Evolutionary conservation across 805 yeast species (phyloP), one percentile per base, ranked within the genome.

Genomic region (Suhomyces emberorum): DNA sequence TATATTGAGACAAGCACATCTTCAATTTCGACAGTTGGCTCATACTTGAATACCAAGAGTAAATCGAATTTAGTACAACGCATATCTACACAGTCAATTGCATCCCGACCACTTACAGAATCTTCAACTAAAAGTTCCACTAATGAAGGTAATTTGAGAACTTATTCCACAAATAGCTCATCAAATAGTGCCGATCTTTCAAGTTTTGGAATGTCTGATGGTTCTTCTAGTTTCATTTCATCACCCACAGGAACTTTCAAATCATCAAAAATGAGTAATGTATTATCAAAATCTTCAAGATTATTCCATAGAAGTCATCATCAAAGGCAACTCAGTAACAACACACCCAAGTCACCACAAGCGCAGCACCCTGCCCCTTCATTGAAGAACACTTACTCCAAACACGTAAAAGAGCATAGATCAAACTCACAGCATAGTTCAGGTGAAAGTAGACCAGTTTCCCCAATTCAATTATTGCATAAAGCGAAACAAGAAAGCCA

Each of bases 391-490:
- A 48, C 65, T 2, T 64, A 65, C 44, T 53, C 61, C 3, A 52
- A 51, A 21, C 68, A 61, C 22, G 60, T 61, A 12, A 61, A 52
- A 35, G 59, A 57, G 30, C 51, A 54, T 39, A 43, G 69, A n/a
- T 54, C 65, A 3, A 58, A 54, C 33, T 52, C 60, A 1, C 34
- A 29, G 21, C 32, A 37, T 12, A 30, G 38, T 7, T 25, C 30
- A 17, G 34, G n/a, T 30, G 45, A 47, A 15, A 46, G 52, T 27
- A 39, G 56, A 34, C 55, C 62, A 3, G 47, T 42, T 1, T 48
- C 59, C 7, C 61, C 63, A 3, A 25, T 43, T 8, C 39, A 26
- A 22, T 21, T 21, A 14, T 20, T 31, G n/a, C 31, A 32, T 20
- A 29, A 32, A 15, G n/a, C 32, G 9, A 14, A 26, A 12, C 18